A percentile compares a stretch with the other conserved stretches of the same genome.
These are phyloP conservation scores for Prototheca wickerhamii DNA, from an alignment of 163 green algal genomes.

Conservation along the genomic window DNA sequence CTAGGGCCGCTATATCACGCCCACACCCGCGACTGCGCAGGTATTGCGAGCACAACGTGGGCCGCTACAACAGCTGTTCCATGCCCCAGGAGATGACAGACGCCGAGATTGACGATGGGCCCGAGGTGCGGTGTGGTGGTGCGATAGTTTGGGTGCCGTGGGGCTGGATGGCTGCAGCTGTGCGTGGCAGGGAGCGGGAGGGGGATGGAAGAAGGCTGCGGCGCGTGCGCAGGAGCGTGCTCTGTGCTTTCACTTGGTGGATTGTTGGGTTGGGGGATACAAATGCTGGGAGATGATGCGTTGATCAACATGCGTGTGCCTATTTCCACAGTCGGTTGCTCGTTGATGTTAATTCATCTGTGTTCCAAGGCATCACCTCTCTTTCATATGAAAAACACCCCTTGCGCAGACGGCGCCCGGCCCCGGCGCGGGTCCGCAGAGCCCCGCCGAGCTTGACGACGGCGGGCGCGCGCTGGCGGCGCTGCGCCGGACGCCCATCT, in stretches of 20 bases:
- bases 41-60: conserved; percentile 73
- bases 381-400: too few relatives aligned
- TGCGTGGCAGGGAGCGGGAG: neutral
- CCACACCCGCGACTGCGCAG: conserved; percentile 25
- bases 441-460: neutral
- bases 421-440: neutral
- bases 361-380: too few relatives aligned
- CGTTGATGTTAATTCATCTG: too few relatives aligned
- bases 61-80: conserved; percentile 59
- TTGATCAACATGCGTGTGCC: too few relatives aligned
- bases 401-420: neutral
- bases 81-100: conserved; percentile 75
- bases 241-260: too few relatives aligned
- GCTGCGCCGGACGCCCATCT: conserved; percentile 53
- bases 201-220: too few relatives aligned
- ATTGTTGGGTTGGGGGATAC: too few relatives aligned
- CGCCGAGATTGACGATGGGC: conserved; percentile 63
- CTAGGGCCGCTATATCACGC: neutral
- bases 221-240: too few relatives aligned
- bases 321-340: too few relatives aligned
- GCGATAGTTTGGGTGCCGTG: neutral
- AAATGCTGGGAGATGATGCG: too few relatives aligned
- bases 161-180: neutral
- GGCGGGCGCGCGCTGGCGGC: too few relatives aligned
- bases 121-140: neutral